phyloP scores from a whole-genome alignment of 108 stramenopile genomes.

The Bacterosira constricta region DNA sequence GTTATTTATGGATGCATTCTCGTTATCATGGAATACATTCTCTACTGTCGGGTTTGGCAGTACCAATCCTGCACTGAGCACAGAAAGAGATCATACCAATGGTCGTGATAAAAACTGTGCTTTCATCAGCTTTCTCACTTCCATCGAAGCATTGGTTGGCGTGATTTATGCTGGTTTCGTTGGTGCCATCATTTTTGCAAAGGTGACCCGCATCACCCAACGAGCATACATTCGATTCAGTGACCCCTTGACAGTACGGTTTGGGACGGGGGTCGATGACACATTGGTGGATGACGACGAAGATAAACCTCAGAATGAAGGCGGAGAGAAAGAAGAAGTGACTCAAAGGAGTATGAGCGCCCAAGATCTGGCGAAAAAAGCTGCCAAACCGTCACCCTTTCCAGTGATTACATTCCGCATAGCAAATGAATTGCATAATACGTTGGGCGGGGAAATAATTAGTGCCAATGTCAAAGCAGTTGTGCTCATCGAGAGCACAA shows the following conservation, averaged over 20 bases:
- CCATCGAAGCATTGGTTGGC: conserved; percentile 72
- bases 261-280: conserved; percentile 53
- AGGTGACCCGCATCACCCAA: conserved; percentile 64
- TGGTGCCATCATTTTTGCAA: conserved; percentile 77
- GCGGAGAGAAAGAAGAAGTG: conserved; percentile 1
- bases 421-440: conserved; percentile 51
- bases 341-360: conserved; percentile 8
- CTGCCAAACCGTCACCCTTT: conserved; percentile 42
- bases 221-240: conserved; percentile 66
- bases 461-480: conserved; percentile 53
- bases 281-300: conserved; percentile 7
- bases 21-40: conserved; percentile 57
- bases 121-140: conserved; percentile 49
- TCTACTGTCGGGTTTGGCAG: conserved; percentile 56
- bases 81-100: conserved; percentile 41
- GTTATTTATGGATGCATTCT: conserved; percentile 49
- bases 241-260: conserved; percentile 61
- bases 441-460: conserved; percentile 62
- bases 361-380: background rate
- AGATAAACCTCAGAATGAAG: background rate
- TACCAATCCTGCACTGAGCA: conserved; percentile 31
- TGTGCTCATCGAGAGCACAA: conserved; percentile 21
- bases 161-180: conserved; percentile 68
- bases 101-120: conserved; percentile 44
- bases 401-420: conserved; percentile 79